Conservation (phyloP, 2,329 filamentous ascomycete species). For the Domatiomyces catenatus region DNA sequence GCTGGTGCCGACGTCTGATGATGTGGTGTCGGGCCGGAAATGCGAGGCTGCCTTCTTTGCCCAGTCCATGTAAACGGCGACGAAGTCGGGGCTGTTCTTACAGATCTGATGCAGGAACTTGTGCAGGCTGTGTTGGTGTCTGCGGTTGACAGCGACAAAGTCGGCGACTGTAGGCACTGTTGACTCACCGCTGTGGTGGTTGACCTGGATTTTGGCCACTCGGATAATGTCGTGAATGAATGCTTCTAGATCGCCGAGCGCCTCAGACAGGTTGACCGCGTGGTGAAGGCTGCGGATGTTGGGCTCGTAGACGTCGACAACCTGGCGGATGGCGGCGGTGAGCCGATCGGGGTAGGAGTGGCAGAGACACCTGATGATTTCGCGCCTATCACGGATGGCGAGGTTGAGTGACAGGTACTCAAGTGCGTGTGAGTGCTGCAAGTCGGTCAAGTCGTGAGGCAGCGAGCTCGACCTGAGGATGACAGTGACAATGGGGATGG, state of each 20-base stretch:
- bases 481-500: constrained; percentile 48
- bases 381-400: constrained; percentile 56
- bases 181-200: constrained; percentile 17
- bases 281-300: constrained; percentile 59
- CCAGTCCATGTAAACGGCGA: constrained; percentile 46
- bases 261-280: constrained; percentile 53
- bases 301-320: constrained; percentile 54
- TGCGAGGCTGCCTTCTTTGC: constrained; percentile 41
- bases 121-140: constrained; percentile 49
- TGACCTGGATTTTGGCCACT: constrained; percentile 26
- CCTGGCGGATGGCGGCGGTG: constrained; percentile 51
- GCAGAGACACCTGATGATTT: constrained; percentile 52
- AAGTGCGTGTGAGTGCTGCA: constrained; percentile 48
- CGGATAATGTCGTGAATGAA: constrained; percentile 61
- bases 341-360: constrained; percentile 54
- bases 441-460: constrained; percentile 34
- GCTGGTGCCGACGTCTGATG: constrained; percentile 24
- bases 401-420: constrained; percentile 59
- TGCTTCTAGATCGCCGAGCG: constrained; percentile 49
- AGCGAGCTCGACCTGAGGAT: constrained; percentile 41
- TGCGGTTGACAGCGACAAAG: constrained; percentile 51
- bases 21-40: constrained; percentile 29
- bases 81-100: constrained; percentile 51
- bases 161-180: constrained; percentile 50
- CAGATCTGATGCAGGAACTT: constrained; percentile 56